These are phyloP conservation scores for Eucalyptus leucophloia DNA, from an alignment of 345 rosid species.

Conservation along the genomic window DNA sequence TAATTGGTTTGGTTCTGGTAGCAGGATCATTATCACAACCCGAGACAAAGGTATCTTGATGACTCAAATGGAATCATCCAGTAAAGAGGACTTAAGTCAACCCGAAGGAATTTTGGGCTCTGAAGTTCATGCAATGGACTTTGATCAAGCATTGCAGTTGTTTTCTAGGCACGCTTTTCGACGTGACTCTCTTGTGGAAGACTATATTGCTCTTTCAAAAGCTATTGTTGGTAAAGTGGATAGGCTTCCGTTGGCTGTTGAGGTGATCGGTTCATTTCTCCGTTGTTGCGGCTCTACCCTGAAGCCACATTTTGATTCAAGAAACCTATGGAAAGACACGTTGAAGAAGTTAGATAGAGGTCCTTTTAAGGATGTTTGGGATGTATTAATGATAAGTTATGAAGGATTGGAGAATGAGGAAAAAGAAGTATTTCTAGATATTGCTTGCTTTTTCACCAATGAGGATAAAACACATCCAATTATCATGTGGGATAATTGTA, in stretches of 20 bases:
- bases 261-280: background rate
- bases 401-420: background rate
- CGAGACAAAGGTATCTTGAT: background rate
- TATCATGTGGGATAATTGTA: background rate
- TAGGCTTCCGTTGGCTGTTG: background rate
- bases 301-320: background rate
- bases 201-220: background rate
- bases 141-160: background rate
- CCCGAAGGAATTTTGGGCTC: rapidly evolving
- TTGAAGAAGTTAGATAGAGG: background rate
- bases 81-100: background rate
- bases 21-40: background rate
- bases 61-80: rapidly evolving
- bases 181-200: background rate
- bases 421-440: background rate
- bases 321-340: background rate
- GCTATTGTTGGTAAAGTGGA: background rate
- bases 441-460: background rate
- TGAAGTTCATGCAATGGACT: background rate
- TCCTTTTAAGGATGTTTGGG: background rate
- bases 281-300: too few species aligned
- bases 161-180: background rate
- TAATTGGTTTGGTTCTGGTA: background rate
- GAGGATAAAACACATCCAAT: background rate
- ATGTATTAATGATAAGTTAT: background rate